Base-by-base conservation (phyloP, 352 stramenopile species). In the Salisapilia sapeloensis region DNA sequence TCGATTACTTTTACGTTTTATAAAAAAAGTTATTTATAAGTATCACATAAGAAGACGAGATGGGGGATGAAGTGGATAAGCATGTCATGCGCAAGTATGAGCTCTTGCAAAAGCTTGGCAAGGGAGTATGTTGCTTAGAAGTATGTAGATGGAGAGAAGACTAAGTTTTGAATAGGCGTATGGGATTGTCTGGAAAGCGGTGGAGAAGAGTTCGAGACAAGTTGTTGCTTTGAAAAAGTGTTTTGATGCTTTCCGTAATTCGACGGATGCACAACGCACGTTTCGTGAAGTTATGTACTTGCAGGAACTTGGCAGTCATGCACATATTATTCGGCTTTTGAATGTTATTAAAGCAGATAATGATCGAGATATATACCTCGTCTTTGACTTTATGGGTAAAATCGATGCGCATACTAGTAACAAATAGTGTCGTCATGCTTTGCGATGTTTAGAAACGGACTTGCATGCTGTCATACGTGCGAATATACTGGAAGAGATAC, bases 281-380 rank as follows among this genome's bases (percentile, higher is more conserved):
- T 98, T 96, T 57, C 63, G 90, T 4, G 92, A 97, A 48, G 77
- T 97, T 38, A 96, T 96, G 84, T 97, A 97, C 33, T 51, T 98
- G 22, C 83, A 96, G 44, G 77, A 91, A 48, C 55, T 90, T 30
- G 85, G 76, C 14, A 80, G 83, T 33, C 87, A 96, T 44, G 60
- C 77, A 22, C 97, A 97, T 54, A 93, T 98, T 39, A 95, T 98
- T 24, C 60, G 79, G 2, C 56, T 97, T 24, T 51, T 92, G 30
- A 92, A 93, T 43, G 82, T 97, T 8, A 69, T 96, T 42, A 95
- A 93, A 33, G 86, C 90, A 8, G 86, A 97, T 48, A 97, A 97
- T 44, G 86, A 96, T 38, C 76, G 72, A 27, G 92, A 98, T 57
- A 94, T 98, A 24, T 98, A 97, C 49, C 66, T 97, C 33, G 87